These are phyloP conservation scores for Fistulina hepatica DNA, from an alignment of 1,284 basidiomycete genomes.

Conservation along the genomic window DNA sequence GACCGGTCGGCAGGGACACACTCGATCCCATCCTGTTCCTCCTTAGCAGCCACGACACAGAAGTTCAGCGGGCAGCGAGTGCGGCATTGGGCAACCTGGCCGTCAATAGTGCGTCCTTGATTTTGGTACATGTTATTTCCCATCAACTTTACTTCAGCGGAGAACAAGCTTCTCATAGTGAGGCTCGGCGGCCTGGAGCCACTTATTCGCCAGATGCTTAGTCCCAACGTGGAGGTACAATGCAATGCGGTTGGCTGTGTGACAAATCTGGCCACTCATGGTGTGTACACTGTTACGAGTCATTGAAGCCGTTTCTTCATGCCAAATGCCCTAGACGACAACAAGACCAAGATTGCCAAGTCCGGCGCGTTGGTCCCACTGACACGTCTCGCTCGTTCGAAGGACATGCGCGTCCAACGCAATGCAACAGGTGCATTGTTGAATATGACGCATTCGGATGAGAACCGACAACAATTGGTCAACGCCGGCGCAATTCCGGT, in stretches of 20 bases:
- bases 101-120: conserved; percentile 76
- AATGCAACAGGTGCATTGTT: conserved; percentile 97
- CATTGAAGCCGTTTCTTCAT: conserved; percentile 9
- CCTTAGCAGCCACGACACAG: conserved; percentile 94
- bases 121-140: conserved; percentile 13
- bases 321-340: conserved; percentile 61
- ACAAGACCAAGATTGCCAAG: conserved; percentile 99
- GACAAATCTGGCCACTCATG: conserved; percentile 97
- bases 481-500: conserved; percentile 98
- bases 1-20: conserved; percentile 93
- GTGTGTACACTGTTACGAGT: conserved; percentile 33
- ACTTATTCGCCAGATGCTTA: conserved; percentile 97
- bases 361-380: conserved; percentile 96
- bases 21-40: conserved; percentile 98
- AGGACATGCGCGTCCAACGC: conserved; percentile 98
- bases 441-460: conserved; percentile 99
- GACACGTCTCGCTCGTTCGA: conserved; percentile 91
- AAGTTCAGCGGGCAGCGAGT: conserved; percentile 96
- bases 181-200: conserved; percentile 97
- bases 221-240: conserved; percentile 98
- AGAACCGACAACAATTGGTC: conserved; percentile 97
- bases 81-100: conserved; percentile 98
- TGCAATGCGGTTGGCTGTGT: conserved; percentile 99
- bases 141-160: conserved; percentile 44
- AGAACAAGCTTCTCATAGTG: conserved; percentile 98